phyloP scores from a whole-genome alignment of 2,329 filamentous ascomycete genomes.

The Colletotrichum lindemuthianum region DNA sequence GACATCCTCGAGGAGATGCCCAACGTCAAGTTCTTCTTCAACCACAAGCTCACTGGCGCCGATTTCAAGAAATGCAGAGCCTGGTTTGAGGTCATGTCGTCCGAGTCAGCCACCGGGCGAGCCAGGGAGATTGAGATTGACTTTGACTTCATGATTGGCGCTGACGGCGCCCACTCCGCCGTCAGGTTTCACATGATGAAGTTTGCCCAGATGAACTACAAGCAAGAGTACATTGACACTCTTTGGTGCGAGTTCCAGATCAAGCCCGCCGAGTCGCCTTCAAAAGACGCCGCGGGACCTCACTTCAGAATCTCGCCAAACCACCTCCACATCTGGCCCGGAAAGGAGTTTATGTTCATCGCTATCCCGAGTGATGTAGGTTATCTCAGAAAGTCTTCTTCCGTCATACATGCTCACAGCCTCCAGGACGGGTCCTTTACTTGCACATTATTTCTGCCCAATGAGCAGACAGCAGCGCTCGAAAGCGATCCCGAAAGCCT shows the following conservation, averaged over 20 bases:
- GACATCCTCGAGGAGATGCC: conserved; percentile 84
- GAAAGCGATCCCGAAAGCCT: conserved; percentile 70
- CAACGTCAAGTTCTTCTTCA: conserved; percentile 93
- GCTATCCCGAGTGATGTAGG: conserved; percentile 80
- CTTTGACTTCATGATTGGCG: conserved; percentile 95
- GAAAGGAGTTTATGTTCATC: conserved; percentile 96
- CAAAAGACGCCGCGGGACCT: conserved; percentile 44
- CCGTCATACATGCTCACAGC: conserved; percentile 18
- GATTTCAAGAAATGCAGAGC: conserved; percentile 83
- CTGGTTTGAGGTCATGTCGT: conserved; percentile 78
- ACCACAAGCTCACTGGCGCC: conserved; percentile 90
- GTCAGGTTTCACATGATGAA: conserved; percentile 97
- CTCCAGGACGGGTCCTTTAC: conserved; percentile 87
- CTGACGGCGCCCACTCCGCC: conserved; percentile 93
- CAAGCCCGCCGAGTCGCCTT: conserved; percentile 60
- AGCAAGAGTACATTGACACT: conserved; percentile 95
- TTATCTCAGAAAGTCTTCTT: not conserved
- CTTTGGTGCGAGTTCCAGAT: conserved; percentile 98
- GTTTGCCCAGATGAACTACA: conserved; percentile 87
- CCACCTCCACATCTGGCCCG: conserved; percentile 97
- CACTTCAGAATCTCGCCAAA: conserved; percentile 86
- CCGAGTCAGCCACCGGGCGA: conserved; percentile 51
- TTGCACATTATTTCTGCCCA: conserved; percentile 90
- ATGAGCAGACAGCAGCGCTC: conserved; percentile 73
- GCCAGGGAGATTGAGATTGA: conserved; percentile 78